Conservation (phyloP, 2,329 filamentous ascomycete genomes). For the Aspergillus transmontanensis region DNA sequence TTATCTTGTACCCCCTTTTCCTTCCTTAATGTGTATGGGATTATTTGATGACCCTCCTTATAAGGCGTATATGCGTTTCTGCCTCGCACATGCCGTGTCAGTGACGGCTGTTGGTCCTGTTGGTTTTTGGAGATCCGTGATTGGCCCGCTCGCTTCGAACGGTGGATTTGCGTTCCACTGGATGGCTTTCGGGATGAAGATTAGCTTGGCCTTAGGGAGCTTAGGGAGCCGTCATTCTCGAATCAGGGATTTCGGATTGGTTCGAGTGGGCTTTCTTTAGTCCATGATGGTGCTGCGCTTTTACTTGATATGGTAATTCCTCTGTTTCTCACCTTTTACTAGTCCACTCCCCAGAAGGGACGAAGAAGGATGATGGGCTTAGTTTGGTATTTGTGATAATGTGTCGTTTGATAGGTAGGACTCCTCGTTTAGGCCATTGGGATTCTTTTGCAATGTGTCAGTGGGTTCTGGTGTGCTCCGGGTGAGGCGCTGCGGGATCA, state of each 20-base stretch:
- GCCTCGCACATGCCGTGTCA: conserved; percentile 1
- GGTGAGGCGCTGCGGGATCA: background rate
- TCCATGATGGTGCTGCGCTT: background rate
- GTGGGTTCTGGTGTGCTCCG: background rate
- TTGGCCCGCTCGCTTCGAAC: background rate
- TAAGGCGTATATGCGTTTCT: conserved; percentile 6
- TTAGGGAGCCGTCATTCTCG: background rate
- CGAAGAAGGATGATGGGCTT: background rate
- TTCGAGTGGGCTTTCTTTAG: background rate
- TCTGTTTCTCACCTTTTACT: background rate
- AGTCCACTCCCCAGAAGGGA: background rate
- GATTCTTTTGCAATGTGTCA: background rate
- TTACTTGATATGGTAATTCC: background rate
- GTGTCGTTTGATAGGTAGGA: background rate
- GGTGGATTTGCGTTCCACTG: background rate
- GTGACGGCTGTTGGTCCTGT: background rate
- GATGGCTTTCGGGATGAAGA: background rate
- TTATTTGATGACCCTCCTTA: background rate
- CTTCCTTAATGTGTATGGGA: background rate
- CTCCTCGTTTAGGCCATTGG: background rate
- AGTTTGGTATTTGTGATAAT: background rate
- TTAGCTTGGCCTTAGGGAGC: background rate
- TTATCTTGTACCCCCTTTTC: background rate
- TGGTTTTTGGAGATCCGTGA: background rate
- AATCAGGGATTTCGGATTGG: background rate